Base-by-base conservation (phyloP, 2,329 filamentous ascomycete genomes). In the Tolypocladium sp. region DNA sequence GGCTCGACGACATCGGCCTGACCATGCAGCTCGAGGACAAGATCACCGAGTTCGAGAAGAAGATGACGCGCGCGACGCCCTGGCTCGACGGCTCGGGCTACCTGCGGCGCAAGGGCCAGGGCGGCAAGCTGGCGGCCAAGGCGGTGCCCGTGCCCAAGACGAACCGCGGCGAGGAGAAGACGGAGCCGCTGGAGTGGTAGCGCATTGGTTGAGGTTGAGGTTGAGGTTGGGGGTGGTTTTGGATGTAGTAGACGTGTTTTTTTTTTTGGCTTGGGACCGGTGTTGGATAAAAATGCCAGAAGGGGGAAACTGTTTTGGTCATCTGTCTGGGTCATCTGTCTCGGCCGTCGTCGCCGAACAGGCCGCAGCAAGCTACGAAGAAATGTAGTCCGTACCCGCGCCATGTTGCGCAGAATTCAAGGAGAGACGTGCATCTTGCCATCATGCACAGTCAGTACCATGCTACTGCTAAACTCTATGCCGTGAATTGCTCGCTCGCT, bases 1-100 rank as follows among this genome's bases (percentile, higher is more conserved):
- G 93, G 0, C 85, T 97, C 12, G 93, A 97, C 71, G 94, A 97
- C 67, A 97, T 97, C 68, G 93, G 93, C 41, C 77, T 97, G 63
- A 97, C 93, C 7, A 91, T 97, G 82, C 90, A 95, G 77, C 84
- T 90, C 76, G 92, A 94, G 64, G 88, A 92, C 62, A 92, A 96
- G 82, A 97, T 97, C 70, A 78, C 82, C 60, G 82, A 82, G 61
- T 96, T 94, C 69, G 93, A 97, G 84, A 78, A 79, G 67, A 87
- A 87, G 74, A 85, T 92, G 71, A 88, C 88, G 12, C 75, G 80
- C 57, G 83, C 91, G 62, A 96, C 90, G 27, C 93, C 94, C 3
- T 97, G 93, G 93, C 77, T 97, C 64, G 91, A 97, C 69, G 94
- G 93, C 40, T 86, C 82, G 49, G 90, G 86, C 0, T 97, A 96